A percentile compares a stretch with the other conserved stretches of the same genome.
Conservation (phyloP, 768 basidiomycete species). For the Royoungia palumana region DNA sequence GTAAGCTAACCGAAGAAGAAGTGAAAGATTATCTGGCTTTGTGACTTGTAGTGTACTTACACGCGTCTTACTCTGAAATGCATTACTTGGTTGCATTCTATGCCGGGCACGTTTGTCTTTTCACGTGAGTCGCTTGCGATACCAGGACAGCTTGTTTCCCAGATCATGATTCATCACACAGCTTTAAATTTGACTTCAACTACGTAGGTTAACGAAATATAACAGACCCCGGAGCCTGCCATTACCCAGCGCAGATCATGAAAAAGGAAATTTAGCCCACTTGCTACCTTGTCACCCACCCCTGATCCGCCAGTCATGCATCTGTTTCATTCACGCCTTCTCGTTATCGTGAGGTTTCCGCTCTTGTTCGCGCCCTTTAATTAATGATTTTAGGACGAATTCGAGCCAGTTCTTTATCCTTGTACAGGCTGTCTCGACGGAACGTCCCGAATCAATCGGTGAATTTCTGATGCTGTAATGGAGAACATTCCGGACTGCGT, state of each 20-base stretch:
- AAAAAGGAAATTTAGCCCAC: conserved; percentile 20
- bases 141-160: conserved; percentile 5
- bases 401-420: conserved; percentile 11
- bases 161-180: not conserved
- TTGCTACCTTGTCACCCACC: conserved; percentile 18
- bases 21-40: conserved; percentile 92
- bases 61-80: conserved; percentile 28
- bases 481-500: conserved; percentile 5
- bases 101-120: conserved; percentile 16
- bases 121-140: conserved; percentile 6
- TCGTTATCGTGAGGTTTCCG: conserved; percentile 31
- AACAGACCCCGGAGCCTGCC: conserved; percentile 6
- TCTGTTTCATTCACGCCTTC: conserved; percentile 29
- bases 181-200: conserved; percentile 6
- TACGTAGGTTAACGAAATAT: conserved; percentile 6
- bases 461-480: conserved; percentile 12
- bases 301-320: conserved; percentile 28
- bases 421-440: conserved; percentile 8
- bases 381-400: conserved; percentile 23
- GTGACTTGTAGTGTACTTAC: conserved; percentile 42
- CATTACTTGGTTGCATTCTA: conserved; percentile 7
- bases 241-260: conserved; percentile 26
- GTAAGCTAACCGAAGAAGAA: conserved; percentile 95
- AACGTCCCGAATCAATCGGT: conserved; percentile 14
- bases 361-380: conserved; percentile 22